Conservation (phyloP, 331 rosid species). For the Stylosanthes scabra region DNA sequence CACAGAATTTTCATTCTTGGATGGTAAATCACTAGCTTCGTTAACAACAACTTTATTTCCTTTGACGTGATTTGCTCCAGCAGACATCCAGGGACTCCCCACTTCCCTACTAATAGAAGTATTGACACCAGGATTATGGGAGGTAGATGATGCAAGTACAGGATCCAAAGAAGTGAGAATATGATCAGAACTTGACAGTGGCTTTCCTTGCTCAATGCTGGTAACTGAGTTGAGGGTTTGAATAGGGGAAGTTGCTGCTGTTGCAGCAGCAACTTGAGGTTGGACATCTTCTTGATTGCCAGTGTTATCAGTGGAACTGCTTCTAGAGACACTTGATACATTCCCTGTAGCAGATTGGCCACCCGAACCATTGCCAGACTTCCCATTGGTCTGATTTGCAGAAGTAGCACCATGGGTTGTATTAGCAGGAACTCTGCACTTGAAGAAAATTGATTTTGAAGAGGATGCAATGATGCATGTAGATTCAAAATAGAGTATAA, state of each 20-base stretch:
- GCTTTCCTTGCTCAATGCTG: conserved; percentile 46
- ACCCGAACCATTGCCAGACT: conserved; percentile 40
- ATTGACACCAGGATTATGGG: conserved; percentile 32
- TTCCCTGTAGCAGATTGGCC: conserved; percentile 44
- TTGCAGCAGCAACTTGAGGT: conserved; percentile 45
- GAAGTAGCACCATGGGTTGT: conserved; percentile 47
- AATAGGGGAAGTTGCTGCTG: conserved; percentile 46
- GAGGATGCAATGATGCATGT: conserved; percentile 20
- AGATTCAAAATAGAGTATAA: not conserved
- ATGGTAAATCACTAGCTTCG: conserved; percentile 41
- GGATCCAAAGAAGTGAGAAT: conserved; percentile 51
- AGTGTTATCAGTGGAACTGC: conserved; percentile 39
- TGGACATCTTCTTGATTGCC: conserved; percentile 46
- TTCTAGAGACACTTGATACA: conserved; percentile 39
- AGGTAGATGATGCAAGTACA: conserved; percentile 42
- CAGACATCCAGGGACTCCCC: conserved; percentile 43
- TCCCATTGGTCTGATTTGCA: conserved; percentile 59
- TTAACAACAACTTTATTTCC: conserved; percentile 41
- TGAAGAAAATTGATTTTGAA: conserved; percentile 5
- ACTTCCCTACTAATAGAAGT: conserved; percentile 45
- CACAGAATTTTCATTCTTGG: conserved; percentile 47
- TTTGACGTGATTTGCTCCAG: conserved; percentile 43
- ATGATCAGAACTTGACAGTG: conserved; percentile 45
- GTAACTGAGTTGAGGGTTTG: conserved; percentile 39
- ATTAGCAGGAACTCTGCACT: conserved; percentile 56